Percentiles rank a stretch among this genome's conserved stretches.
Evolutionary conservation across 2,329 filamentous ascomycete genomes (phyloP).

Genomic region (Ophioceras dolichostomum): DNA sequence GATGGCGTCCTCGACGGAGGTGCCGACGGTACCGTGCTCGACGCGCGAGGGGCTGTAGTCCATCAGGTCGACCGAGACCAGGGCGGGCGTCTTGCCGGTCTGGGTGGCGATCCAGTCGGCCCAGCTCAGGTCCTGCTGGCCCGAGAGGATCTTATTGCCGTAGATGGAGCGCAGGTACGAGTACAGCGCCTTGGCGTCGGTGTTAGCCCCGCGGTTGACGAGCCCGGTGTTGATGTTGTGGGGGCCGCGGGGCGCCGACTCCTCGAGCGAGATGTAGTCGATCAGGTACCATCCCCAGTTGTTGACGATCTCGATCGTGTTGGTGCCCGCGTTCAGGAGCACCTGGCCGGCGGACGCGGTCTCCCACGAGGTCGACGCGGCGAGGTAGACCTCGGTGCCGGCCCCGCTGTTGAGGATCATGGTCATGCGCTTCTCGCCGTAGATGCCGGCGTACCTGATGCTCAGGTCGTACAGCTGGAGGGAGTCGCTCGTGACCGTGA

Average conservation of each 20-base stretch:
- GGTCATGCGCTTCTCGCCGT: conserved; percentile 30
- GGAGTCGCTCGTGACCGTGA: conserved; percentile 21
- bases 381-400: conserved; percentile 25
- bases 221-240: conserved; percentile 25
- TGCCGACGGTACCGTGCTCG: conserved; percentile 24
- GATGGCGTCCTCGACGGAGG: conserved; percentile 32
- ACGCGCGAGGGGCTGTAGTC: conserved; percentile 34
- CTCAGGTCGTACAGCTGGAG: conserved; percentile 28
- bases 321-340: conserved; percentile 26
- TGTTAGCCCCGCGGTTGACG: conserved; percentile 23
- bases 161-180: conserved; percentile 29
- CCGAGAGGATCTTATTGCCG: conserved; percentile 32
- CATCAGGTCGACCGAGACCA: conserved; percentile 33
- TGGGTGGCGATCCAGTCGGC: conserved; percentile 29
- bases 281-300: conserved; percentile 38
- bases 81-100: conserved; percentile 32
- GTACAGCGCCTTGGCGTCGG: conserved; percentile 24
- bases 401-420: conserved; percentile 28
- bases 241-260: conserved; percentile 12
- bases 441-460: conserved; percentile 29
- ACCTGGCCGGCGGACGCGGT: conserved; percentile 29
- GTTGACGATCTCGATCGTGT: conserved; percentile 30
- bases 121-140: conserved; percentile 30
- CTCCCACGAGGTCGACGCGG: conserved; percentile 23
- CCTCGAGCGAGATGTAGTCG: conserved; percentile 27